Evolutionary conservation across 2,329 filamentous ascomycete species (phyloP).

Genomic region (Colletotrichum brevisporum): DNA sequence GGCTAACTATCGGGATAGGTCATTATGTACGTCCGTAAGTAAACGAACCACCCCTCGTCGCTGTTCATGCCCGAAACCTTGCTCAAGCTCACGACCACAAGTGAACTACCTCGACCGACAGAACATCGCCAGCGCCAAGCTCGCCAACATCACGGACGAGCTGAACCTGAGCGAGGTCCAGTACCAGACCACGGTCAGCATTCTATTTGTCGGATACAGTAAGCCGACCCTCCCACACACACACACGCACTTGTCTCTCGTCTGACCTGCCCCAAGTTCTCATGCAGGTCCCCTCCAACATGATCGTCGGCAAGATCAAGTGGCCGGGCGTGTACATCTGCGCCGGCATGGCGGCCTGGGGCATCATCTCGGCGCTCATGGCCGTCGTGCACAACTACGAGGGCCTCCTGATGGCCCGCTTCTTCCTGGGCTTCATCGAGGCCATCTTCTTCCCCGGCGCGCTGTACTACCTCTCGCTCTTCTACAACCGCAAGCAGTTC

Average conservation of each 20-base stretch:
- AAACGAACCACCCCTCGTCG: rapidly evolving
- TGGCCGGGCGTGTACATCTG: conserved; percentile 44
- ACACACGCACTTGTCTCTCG: background rate
- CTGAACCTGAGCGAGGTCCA: conserved; percentile 48
- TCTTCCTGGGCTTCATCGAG: conserved; percentile 41
- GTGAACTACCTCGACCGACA: conserved; percentile 49
- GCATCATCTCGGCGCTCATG: conserved; percentile 50
- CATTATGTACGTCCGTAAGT: conserved; percentile 46
- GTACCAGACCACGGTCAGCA: conserved; percentile 57
- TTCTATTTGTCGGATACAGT: conserved; percentile 54
- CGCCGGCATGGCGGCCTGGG: conserved; percentile 44
- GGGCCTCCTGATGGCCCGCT: conserved; percentile 46
- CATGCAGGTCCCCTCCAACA: conserved; percentile 55
- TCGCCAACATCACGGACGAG: conserved; percentile 50
- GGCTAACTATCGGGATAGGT: background rate
- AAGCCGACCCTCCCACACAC: background rate
- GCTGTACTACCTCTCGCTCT: conserved; percentile 55
- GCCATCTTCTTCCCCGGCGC: conserved; percentile 57
- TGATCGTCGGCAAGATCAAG: conserved; percentile 44
- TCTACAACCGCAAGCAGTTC: conserved; percentile 57
- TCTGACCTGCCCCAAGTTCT: conserved; percentile 41
- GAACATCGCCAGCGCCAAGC: conserved; percentile 51
- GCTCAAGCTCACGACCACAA: background rate
- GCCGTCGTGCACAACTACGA: conserved; percentile 62
- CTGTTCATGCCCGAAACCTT: too few species aligned